Base-by-base conservation (phyloP, 2,329 filamentous ascomycete genomes). In the Aureobasidium leucospermi region DNA sequence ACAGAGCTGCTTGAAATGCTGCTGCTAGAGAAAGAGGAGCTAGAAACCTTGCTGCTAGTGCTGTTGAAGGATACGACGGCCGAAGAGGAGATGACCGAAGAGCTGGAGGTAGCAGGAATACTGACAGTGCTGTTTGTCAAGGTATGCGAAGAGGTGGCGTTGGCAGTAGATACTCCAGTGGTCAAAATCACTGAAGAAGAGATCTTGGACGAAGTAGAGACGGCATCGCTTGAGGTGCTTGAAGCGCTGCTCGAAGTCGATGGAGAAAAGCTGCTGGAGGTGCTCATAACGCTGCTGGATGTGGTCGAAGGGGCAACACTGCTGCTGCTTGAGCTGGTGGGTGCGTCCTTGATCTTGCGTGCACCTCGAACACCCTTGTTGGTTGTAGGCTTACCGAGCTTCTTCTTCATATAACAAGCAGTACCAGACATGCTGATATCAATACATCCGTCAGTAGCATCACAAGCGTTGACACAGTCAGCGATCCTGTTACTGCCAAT, bases 381-480 rank as follows among this genome's bases (percentile, higher is more conserved):
- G 38, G 5, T 19, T 13, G 23, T 13, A 9, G 57, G 46, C 28
- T 41, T 45, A 28, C 28, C n/a, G 28, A 58, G 42, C 8, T 38
- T 58, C 7, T 36, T 41, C 51, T 62, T 62, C 48, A 62, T 36
- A 28, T 62, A 62, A 36, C 60, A 62, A 2, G 60, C 58, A 32
- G 60, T 62, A 4, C 58, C 57, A 19, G 58, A 56, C 42, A 60
- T 60, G 34, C 58, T 55, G 31, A 62, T 59, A 45, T 62, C 60
- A 6, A 62, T 47, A 56, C 60, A 62, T 34, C 45, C 58, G 6
- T 42, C 49, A 16, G 57, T 60, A 31, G 57, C 34, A 52, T 60
- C 49, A 48, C 60, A 62, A 10, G 45, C 48, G 23, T 60, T 32
- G 28, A 62, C 47, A n/a, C 60, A 62, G 16, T 59, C 60, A 6